Conservation (phyloP, 345 rosid genomes). For the Eucalyptus camaldulensis region DNA sequence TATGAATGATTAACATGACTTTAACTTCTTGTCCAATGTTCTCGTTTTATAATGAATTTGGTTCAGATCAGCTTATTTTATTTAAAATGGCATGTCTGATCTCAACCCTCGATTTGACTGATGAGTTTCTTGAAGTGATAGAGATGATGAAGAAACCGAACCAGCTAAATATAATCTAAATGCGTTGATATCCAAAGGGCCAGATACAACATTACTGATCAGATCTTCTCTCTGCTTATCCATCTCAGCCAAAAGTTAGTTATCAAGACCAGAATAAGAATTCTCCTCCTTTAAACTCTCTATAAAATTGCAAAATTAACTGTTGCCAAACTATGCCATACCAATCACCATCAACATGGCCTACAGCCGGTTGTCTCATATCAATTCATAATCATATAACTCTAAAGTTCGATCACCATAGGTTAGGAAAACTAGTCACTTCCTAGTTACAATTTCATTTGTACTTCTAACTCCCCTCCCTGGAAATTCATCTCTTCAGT, state of each 20-base stretch:
- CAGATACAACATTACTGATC: neutral
- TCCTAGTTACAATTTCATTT: neutral
- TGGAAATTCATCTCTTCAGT: neutral
- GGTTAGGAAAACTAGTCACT: neutral
- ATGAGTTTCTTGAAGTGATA: neutral
- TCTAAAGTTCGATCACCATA: neutral
- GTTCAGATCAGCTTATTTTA: neutral
- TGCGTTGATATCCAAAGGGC: neutral
- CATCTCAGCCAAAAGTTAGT: neutral
- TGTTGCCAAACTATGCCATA: neutral
- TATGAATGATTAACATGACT: neutral
- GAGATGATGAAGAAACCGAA: neutral
- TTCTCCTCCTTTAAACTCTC: neutral
- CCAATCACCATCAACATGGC: neutral
- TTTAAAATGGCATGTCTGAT: neutral
- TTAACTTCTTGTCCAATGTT: neutral
- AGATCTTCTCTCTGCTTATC: neutral
- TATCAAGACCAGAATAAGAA: neutral
- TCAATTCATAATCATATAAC: neutral
- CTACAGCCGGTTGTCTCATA: neutral
- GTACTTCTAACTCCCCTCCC: neutral
- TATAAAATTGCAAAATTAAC: neutral
- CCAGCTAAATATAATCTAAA: neutral
- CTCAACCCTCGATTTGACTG: neutral
- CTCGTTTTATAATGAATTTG: neutral